Conservation (phyloP, 805 yeast species). For the Kodamaea kaohsiungensis region DNA sequence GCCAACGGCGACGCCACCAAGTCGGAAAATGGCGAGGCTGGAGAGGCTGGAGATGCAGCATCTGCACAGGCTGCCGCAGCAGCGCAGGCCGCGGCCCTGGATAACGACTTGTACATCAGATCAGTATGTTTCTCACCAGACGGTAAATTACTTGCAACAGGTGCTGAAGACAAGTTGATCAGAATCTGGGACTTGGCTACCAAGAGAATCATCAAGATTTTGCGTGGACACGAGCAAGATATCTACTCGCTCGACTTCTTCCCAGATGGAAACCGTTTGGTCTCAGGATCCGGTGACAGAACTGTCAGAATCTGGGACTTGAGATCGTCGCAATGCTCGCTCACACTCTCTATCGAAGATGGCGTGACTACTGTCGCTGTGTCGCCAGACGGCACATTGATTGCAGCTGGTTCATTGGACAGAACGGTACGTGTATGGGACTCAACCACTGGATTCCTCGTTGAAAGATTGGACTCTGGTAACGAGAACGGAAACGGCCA, state of each 20-base stretch:
- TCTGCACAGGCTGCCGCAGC: constrained; percentile 22
- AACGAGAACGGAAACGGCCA: constrained; percentile 90
- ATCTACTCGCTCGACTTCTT: constrained; percentile 93
- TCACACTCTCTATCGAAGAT: constrained; percentile 89
- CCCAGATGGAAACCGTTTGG: constrained; percentile 90
- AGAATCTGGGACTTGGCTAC: constrained; percentile 95
- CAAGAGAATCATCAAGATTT: constrained; percentile 78
- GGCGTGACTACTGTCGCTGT: constrained; percentile 98
- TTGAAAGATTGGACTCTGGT: constrained; percentile 89
- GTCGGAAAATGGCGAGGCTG: constrained; percentile 25
- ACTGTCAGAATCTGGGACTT: constrained; percentile 97
- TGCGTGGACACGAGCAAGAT: constrained; percentile 96
- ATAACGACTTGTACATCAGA: constrained; percentile 85
- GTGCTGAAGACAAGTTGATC: constrained; percentile 86
- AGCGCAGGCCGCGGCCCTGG: constrained; percentile 49
- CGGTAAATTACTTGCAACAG: constrained; percentile 88
- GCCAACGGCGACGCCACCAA: constrained; percentile 17
- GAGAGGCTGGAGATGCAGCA: constrained; percentile 18
- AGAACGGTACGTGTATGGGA: constrained; percentile 97
- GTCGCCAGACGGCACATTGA: constrained; percentile 89
- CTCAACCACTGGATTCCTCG: constrained; percentile 85
- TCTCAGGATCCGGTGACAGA: constrained; percentile 95
- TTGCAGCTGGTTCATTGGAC: constrained; percentile 96
- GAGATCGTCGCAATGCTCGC: constrained; percentile 82
- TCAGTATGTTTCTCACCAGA: constrained; percentile 97